A percentile compares a stretch with the other conserved stretches of the same genome.
phyloP scores from a whole-genome alignment of 2,329 filamentous ascomycete genomes.

The Passalora sequoiae region DNA sequence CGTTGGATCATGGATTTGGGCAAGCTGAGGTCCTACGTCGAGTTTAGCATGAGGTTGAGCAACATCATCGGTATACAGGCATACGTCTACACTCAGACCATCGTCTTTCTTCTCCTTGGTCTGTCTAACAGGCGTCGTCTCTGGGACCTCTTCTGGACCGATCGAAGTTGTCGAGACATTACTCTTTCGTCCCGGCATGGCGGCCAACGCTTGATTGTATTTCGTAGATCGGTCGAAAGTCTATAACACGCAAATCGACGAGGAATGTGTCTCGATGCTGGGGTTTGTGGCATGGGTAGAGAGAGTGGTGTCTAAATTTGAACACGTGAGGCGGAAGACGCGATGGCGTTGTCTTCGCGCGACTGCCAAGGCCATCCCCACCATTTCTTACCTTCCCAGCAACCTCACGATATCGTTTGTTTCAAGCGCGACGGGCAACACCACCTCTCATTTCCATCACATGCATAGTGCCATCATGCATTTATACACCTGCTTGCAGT shows the following conservation, averaged over 20 bases:
- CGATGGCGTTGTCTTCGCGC: not conserved
- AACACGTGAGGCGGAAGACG: constrained; percentile 10
- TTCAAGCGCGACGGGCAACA: too few relatives aligned
- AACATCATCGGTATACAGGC: not conserved
- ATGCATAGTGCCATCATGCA: too few relatives aligned
- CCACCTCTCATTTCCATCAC: too few relatives aligned
- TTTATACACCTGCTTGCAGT: too few relatives aligned
- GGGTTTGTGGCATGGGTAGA: not conserved
- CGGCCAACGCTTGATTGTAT: constrained; percentile 4
- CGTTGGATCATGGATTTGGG: constrained; percentile 77
- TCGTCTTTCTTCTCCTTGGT: constrained; percentile 35
- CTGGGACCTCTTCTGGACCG: constrained; percentile 35
- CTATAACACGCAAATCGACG: not conserved
- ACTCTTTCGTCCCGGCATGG: constrained; percentile 47
- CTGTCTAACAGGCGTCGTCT: constrained; percentile 26
- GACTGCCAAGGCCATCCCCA: not conserved
- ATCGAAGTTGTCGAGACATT: constrained; percentile 40
- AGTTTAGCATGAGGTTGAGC: not conserved
- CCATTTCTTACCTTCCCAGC: not conserved
- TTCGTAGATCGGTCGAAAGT: not conserved
- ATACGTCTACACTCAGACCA: constrained; percentile 43
- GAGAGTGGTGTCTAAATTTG: constrained; percentile 2
- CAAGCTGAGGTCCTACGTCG: constrained; percentile 38
- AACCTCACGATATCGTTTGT: too few relatives aligned
- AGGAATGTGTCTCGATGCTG: not conserved